Evolutionary conservation across 2,329 filamentous ascomycete genomes (phyloP).

Genomic region (Fusarium piperis): DNA sequence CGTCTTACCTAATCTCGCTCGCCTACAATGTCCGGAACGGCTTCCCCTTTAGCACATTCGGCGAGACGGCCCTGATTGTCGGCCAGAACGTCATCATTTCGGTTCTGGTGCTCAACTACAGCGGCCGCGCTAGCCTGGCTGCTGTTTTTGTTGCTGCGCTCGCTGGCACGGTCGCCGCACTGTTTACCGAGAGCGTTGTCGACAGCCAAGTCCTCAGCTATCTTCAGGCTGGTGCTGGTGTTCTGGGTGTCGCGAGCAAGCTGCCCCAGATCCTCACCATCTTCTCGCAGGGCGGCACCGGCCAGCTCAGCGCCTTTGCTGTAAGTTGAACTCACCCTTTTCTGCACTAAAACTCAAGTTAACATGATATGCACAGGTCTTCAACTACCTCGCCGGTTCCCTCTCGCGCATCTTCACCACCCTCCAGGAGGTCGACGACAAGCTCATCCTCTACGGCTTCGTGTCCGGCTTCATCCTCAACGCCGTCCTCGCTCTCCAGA

Average conservation of each 20-base stretch:
- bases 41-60: constrained; percentile 96
- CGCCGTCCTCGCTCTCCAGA: constrained; percentile 84
- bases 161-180: constrained; percentile 72
- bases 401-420: constrained; percentile 97
- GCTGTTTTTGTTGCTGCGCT: constrained; percentile 83
- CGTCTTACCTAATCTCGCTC: constrained; percentile 85
- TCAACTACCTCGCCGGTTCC: constrained; percentile 96
- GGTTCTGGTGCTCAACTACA: constrained; percentile 86
- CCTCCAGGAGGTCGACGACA: constrained; percentile 95
- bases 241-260: constrained; percentile 88
- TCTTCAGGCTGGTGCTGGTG: constrained; percentile 85
- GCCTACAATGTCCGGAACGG: constrained; percentile 91
- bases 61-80: constrained; percentile 92
- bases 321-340: constrained; percentile 62
- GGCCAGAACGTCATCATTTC: constrained; percentile 93
- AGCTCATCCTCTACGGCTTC: constrained; percentile 95
- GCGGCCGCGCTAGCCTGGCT: constrained; percentile 72
- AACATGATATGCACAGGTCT: constrained; percentile 70
- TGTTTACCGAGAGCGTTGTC: constrained; percentile 75
- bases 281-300: constrained; percentile 85
- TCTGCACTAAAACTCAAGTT: background rate
- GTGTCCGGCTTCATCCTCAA: constrained; percentile 92
- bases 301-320: constrained; percentile 95
- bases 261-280: constrained; percentile 92
- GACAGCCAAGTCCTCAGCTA: constrained; percentile 74